These are phyloP conservation scores for Fusarium annulatum DNA, from an alignment of 2,329 filamentous ascomycete species.

Conservation along the genomic window DNA sequence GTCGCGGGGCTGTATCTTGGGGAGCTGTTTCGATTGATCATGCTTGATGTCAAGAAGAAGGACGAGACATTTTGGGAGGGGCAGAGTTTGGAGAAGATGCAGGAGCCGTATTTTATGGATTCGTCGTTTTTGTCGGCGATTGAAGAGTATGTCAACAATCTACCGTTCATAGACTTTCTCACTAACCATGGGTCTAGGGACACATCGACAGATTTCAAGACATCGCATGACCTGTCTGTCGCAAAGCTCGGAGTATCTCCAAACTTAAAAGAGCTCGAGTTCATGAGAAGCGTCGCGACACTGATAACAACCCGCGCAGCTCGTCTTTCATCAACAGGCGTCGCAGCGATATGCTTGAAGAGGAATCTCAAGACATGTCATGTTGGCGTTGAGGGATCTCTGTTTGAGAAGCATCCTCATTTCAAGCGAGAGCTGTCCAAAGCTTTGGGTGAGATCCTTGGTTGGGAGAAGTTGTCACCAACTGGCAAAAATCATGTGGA, in stretches of 20 bases:
- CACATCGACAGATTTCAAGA: conserved; percentile 91
- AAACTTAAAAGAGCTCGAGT: conserved; percentile 82
- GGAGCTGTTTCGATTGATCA: conserved; percentile 89
- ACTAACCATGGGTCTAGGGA: conserved; percentile 58
- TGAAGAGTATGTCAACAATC: conserved; percentile 57
- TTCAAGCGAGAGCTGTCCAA: conserved; percentile 92
- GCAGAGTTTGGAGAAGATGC: conserved; percentile 66
- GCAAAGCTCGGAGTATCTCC: conserved; percentile 77
- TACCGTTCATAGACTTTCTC: no score
- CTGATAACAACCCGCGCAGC: conserved; percentile 96
- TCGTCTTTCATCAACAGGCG: conserved; percentile 91
- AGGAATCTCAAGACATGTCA: conserved; percentile 88
- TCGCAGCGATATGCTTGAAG: conserved; percentile 96
- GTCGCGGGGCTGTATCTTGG: conserved; percentile 94
- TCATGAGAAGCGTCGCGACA: conserved; percentile 88
- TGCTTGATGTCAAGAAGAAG: conserved; percentile 83
- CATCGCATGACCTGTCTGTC: conserved; percentile 84
- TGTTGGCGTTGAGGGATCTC: conserved; percentile 94
- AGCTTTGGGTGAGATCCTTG: conserved; percentile 85
- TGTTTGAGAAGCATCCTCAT: conserved; percentile 99
- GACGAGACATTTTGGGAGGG: conserved; percentile 39
- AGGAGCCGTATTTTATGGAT: conserved; percentile 89
- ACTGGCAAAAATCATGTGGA: neutral
- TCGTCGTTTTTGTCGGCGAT: conserved; percentile 93
- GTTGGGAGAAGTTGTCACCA: rapidly evolving